These are phyloP conservation scores for Starmerella etchellsii DNA, from an alignment of 805 yeast genomes.

Conservation along the genomic window DNA sequence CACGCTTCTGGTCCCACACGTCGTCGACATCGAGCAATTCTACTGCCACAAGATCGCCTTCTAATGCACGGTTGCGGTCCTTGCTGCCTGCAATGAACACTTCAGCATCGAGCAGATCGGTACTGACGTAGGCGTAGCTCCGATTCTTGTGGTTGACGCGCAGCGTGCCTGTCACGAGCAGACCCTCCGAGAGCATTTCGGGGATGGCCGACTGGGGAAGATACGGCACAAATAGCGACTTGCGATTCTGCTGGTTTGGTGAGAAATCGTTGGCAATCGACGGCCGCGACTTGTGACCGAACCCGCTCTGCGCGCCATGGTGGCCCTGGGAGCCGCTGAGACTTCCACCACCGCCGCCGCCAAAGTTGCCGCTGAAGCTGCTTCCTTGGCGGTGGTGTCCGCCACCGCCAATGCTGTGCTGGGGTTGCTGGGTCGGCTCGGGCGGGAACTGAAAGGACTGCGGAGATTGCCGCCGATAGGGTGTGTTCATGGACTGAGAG, in stretches of 20 bases:
- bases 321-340: not conserved
- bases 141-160: constrained; percentile 93
- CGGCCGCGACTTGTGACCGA: constrained; percentile 14
- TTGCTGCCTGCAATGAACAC: constrained; percentile 96
- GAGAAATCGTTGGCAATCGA: constrained; percentile 15
- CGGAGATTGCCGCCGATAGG: constrained; percentile 21
- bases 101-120: constrained; percentile 90
- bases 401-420: too few species aligned
- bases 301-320: not conserved
- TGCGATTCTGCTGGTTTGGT: constrained; percentile 21
- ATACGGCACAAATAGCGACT: constrained; percentile 86
- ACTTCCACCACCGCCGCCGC: not conserved
- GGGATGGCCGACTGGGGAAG: constrained; percentile 89
- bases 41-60: constrained; percentile 92
- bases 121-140: constrained; percentile 96
- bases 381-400: too few species aligned
- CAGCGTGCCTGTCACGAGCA: constrained; percentile 80
- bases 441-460: constrained; percentile 20
- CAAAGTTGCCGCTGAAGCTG: too few species aligned
- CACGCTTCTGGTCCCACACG: constrained; percentile 93
- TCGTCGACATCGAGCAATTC: constrained; percentile 91
- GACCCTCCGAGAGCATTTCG: constrained; percentile 75
- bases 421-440: not conserved
- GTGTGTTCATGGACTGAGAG: constrained; percentile 13
- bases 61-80: constrained; percentile 93